Evolutionary conservation across 2,329 filamentous ascomycete species (phyloP).

Genomic region (Chrysoporthe cubensis): DNA sequence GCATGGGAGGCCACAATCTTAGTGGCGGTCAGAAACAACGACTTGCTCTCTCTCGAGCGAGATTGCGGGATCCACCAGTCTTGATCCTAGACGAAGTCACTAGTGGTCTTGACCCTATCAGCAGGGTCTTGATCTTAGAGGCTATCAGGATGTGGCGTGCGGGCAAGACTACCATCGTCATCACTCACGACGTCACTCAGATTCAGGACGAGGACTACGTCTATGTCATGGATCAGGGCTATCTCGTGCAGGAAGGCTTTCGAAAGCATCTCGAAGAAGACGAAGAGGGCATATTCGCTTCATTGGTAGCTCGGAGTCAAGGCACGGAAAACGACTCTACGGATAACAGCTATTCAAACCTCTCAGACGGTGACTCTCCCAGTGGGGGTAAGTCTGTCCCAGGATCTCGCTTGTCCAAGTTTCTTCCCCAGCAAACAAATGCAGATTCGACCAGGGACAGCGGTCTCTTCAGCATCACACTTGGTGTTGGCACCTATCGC

Average conservation of each 20-base stretch:
- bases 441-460: constrained; percentile 2
- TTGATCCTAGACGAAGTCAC: constrained; percentile 89
- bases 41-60: constrained; percentile 78
- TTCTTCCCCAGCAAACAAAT: constrained; percentile 1
- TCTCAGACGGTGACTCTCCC: background rate
- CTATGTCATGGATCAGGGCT: constrained; percentile 75
- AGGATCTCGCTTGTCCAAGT: constrained; percentile 17
- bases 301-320: constrained; percentile 39
- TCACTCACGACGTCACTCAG: constrained; percentile 86
- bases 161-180: constrained; percentile 86
- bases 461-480: constrained; percentile 21
- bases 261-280: constrained; percentile 56
- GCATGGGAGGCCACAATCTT: constrained; percentile 68
- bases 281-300: constrained; percentile 50
- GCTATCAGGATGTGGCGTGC: constrained; percentile 76
- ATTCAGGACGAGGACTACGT: constrained; percentile 75
- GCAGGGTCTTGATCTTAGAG: constrained; percentile 69
- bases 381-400: background rate
- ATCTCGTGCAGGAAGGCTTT: constrained; percentile 70
- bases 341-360: background rate
- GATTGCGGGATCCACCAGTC: constrained; percentile 75
- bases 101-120: constrained; percentile 80
- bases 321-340: constrained; percentile 18
- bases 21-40: constrained; percentile 87
- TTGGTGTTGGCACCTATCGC: constrained; percentile 15